Base-by-base conservation (phyloP, 2,329 filamentous ascomycete species). In the Apiospora hydei region DNA sequence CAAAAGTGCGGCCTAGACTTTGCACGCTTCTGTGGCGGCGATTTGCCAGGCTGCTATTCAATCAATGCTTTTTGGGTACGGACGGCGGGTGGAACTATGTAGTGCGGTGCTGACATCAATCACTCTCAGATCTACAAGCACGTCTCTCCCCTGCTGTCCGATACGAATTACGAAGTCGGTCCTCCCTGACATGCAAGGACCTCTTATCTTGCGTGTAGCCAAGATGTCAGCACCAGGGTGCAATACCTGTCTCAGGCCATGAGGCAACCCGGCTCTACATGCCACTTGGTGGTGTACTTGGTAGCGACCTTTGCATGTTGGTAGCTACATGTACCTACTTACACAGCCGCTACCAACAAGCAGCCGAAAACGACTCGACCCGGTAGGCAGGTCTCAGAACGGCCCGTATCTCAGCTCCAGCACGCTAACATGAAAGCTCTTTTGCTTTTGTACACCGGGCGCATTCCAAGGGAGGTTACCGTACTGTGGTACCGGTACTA, bases 171-270 rank as follows among this genome's bases (percentile, higher is more conserved):
- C 51, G 51, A 53, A 49, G 46, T 21, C 46, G 18, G 24, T 24
- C 51, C 24, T 11, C 24, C 49, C 14, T 24, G 51, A 24, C 51
- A 26, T 30, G 51, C 51, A 34, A 34, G 51, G 51, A 57, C 26
- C 51, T 34, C 53, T 61, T 61, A 61, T 61, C 53, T 61, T 61
- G 53, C 53, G 53, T 57, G 26, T 57, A 57, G 26, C 53, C 26
- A 57, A 57, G 26, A 57, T 34, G 53, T 21, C 30, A 38, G 53
- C 53, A 38, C 53, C 30, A 21, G 53, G 53, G 18, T 61, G 30
- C 53, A 61, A 21, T 61, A 61, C 26, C 26, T 30, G 53, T 61
- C 53, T 61, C 53, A 61, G 26, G 30, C 53, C 53, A 61, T 61
- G 53, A 38, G 51, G 51, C 51, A 57, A 30, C 51, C 51, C 51